Percentiles rank a stretch among this genome's conserved stretches.
These are phyloP conservation scores for Agaricales sp. DNA, from an alignment of 1,284 basidiomycete genomes.

Conservation along the genomic window DNA sequence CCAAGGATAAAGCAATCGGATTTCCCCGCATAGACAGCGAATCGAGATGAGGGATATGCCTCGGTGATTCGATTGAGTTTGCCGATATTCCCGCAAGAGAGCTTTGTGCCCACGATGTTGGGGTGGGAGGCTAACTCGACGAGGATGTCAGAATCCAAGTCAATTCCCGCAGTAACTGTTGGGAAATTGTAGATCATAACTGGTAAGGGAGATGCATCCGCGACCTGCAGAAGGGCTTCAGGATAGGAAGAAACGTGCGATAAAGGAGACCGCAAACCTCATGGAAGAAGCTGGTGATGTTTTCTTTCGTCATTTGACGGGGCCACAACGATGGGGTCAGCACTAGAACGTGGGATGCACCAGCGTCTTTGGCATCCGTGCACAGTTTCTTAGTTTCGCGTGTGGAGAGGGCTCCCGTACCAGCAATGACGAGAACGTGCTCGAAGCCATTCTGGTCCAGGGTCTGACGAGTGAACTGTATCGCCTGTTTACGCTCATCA, in stretches of 20 bases:
- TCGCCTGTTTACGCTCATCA: slow-evolving; percentile 55
- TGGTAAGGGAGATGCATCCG: slow-evolving; percentile 74
- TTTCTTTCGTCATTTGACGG: slow-evolving; percentile 48
- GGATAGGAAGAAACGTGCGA: slow-evolving; percentile 1
- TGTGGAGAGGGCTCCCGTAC: slow-evolving; percentile 77
- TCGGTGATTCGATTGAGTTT: slow-evolving; percentile 73
- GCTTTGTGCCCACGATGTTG: slow-evolving; percentile 84
- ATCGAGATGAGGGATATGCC: slow-evolving; percentile 36
- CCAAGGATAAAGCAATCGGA: slow-evolving; percentile 61
- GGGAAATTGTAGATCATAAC: slow-evolving; percentile 93
- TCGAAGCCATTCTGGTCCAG: slow-evolving; percentile 67
- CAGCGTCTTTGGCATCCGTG: slow-evolving; percentile 68
- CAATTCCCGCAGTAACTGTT: slow-evolving; percentile 69
- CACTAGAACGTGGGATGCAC: slow-evolving; percentile 72
- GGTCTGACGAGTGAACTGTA: slow-evolving; percentile 59
- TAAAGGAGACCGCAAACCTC: slow-evolving; percentile 27
- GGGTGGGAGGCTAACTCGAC: slow-evolving; percentile 66
- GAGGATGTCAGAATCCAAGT: slow-evolving; percentile 80
- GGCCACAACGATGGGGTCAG: slow-evolving; percentile 64
- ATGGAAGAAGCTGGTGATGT: slow-evolving; percentile 54
- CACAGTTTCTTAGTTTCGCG: slow-evolving; percentile 77
- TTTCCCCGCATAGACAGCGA: slow-evolving; percentile 56
- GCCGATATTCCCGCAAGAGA: slow-evolving; percentile 80
- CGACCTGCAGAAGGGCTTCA: slow-evolving; percentile 15
- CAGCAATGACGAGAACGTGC: slow-evolving; percentile 68